Conservation (phyloP, 352 stramenopile genomes). For the Phytopythium aichiense region DNA sequence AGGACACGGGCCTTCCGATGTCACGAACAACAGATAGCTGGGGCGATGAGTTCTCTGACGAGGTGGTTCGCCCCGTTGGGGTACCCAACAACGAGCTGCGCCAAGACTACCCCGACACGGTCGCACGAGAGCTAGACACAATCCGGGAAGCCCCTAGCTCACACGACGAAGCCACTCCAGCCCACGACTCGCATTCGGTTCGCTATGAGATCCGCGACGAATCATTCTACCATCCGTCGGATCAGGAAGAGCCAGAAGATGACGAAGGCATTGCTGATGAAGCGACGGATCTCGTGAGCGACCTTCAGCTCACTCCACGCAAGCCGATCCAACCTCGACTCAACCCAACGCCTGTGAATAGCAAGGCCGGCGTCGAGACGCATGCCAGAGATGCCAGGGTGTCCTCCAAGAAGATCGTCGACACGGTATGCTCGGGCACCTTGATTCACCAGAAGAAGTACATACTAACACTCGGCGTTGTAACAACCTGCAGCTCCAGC, state of each 20-base stretch:
- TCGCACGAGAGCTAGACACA: conserved; percentile 21
- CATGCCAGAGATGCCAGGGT: neutral
- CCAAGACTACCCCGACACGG: conserved; percentile 20
- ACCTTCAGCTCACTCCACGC: neutral
- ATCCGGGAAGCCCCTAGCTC: conserved; percentile 26
- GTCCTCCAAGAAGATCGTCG: neutral
- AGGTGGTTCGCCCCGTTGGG: conserved; percentile 21
- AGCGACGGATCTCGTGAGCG: neutral
- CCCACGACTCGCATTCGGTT: neutral
- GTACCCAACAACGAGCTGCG: conserved; percentile 14
- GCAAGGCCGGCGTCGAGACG: neutral
- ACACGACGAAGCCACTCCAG: neutral
- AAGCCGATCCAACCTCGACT: neutral
- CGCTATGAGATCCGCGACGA: neutral
- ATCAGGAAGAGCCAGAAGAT: neutral
- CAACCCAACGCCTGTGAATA: neutral
- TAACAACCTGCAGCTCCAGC: conserved; percentile 13
- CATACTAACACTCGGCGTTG: neutral
- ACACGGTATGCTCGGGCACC: neutral
- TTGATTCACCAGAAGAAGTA: neutral
- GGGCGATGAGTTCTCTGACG: conserved; percentile 42
- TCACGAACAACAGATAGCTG: conserved; percentile 60
- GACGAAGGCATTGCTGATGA: neutral
- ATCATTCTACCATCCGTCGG: neutral
- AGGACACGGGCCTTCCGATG: conserved; percentile 49